A percentile compares a stretch with the other conserved stretches of the same genome.
Evolutionary conservation across 2,329 filamentous ascomycete species (phyloP).

Genomic region (Paracorniculantispora psalliotae): DNA sequence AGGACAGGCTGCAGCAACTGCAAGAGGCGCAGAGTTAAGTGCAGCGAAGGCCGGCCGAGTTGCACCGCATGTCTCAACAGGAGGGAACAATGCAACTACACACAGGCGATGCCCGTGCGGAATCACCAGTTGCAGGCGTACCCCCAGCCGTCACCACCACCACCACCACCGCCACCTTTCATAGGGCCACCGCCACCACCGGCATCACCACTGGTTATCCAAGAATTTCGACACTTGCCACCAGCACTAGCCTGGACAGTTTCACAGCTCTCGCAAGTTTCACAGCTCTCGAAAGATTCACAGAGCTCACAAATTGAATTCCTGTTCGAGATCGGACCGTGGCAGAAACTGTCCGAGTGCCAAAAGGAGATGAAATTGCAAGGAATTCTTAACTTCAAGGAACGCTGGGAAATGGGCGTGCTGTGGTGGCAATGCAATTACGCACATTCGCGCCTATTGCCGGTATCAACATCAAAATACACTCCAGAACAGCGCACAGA

Average conservation of each 20-base stretch:
- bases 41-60: constrained; percentile 45
- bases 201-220: no score
- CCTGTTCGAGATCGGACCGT: neutral
- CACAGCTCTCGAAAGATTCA: neutral
- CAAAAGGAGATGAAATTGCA: neutral
- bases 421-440: no score
- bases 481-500: no score
- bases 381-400: neutral
- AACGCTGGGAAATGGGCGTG: no score
- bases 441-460: no score
- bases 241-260: no score
- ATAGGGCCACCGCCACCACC: no score
- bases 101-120: neutral
- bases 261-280: no score
- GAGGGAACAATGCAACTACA: constrained; percentile 45
- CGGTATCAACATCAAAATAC: no score
- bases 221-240: no score
- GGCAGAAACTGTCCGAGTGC: neutral
- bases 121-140: neutral
- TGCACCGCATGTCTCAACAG: constrained; percentile 47
- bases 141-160: neutral
- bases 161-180: neutral
- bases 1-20: constrained; percentile 49
- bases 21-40: constrained; percentile 52
- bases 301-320: no score